Evolutionary conservation across 805 yeast species (phyloP).

Genomic region (Wickerhamiella qilinensis): DNA sequence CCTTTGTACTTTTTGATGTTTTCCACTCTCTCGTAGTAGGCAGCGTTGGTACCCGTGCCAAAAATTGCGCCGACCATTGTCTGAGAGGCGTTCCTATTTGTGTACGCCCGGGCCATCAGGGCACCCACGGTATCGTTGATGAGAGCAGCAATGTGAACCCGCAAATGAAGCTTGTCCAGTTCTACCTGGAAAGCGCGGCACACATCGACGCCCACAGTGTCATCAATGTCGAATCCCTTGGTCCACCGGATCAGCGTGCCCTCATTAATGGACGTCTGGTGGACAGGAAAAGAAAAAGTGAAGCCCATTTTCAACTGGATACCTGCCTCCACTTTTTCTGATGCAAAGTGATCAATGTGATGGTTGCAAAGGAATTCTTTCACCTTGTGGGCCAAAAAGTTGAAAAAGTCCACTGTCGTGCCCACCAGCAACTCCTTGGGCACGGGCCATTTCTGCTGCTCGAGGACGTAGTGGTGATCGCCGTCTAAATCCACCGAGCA

Average conservation of each 20-base stretch:
- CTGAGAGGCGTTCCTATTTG: constrained; percentile 48
- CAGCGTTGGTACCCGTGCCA: constrained; percentile 98
- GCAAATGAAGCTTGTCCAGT: constrained; percentile 40
- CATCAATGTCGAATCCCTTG: constrained; percentile 79
- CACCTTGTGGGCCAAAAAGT: constrained; percentile 59
- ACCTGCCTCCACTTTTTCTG: constrained; percentile 14
- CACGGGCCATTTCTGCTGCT: constrained; percentile 63
- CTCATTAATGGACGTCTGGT: constrained; percentile 61
- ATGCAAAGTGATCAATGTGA: constrained; percentile 34
- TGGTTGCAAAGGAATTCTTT: constrained; percentile 46
- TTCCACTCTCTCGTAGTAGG: constrained; percentile 65
- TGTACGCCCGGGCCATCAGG: constrained; percentile 70
- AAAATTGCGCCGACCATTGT: constrained; percentile 82
- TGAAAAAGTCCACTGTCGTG: constrained; percentile 48
- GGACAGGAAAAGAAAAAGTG: constrained; percentile 87
- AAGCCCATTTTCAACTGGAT: constrained; percentile 59
- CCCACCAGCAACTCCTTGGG: constrained; percentile 63
- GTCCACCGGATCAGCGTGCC: constrained; percentile 92
- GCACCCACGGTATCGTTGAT: constrained; percentile 97
- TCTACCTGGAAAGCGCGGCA: constrained; percentile 56
- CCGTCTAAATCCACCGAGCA: constrained; percentile 60
- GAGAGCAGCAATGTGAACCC: constrained; percentile 58
- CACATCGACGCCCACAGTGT: constrained; percentile 73
- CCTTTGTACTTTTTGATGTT: constrained; percentile 57
- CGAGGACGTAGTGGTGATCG: constrained; percentile 53